A percentile compares a stretch with the other conserved stretches of the same genome.
phyloP scores from a whole-genome alignment of 2,329 filamentous ascomycete genomes.

The Fusarium sp. region DNA sequence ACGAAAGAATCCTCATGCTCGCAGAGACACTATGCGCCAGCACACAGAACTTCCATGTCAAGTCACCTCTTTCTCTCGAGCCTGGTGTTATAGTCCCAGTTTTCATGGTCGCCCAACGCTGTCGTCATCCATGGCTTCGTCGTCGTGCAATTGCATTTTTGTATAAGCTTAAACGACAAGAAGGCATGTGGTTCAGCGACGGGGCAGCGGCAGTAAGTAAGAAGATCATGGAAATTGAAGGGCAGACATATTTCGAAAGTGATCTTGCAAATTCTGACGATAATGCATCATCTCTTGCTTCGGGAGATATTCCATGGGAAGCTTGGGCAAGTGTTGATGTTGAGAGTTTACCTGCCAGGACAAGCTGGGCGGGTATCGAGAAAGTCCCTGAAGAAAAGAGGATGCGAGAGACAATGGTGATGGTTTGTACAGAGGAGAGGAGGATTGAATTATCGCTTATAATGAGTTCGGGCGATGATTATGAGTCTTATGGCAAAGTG shows the following conservation, averaged over 20 bases:
- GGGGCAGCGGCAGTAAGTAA: constrained; percentile 40
- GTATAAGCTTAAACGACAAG: constrained; percentile 44
- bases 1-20: constrained; percentile 43
- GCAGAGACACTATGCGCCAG: constrained; percentile 31
- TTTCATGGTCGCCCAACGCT: constrained; percentile 44
- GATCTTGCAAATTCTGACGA: constrained; percentile 15
- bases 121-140: constrained; percentile 47
- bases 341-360: constrained; percentile 7
- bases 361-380: constrained; percentile 39
- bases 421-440: constrained; percentile 33
- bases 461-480: constrained; percentile 35
- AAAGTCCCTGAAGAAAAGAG: constrained; percentile 37
- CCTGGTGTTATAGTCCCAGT: constrained; percentile 48
- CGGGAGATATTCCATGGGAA: constrained; percentile 38
- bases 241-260: constrained; percentile 33
- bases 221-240: constrained; percentile 40
- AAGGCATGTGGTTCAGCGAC: constrained; percentile 50
- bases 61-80: constrained; percentile 47
- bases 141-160: constrained; percentile 44
- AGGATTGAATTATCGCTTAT: constrained; percentile 37
- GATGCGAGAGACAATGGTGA: constrained; percentile 41
- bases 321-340: constrained; percentile 32
- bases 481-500: constrained; percentile 23
- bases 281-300: not conserved
- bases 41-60: constrained; percentile 25